phyloP scores from a whole-genome alignment of 2,329 filamentous ascomycete species.

The Ophiostoma perfectum region DNA sequence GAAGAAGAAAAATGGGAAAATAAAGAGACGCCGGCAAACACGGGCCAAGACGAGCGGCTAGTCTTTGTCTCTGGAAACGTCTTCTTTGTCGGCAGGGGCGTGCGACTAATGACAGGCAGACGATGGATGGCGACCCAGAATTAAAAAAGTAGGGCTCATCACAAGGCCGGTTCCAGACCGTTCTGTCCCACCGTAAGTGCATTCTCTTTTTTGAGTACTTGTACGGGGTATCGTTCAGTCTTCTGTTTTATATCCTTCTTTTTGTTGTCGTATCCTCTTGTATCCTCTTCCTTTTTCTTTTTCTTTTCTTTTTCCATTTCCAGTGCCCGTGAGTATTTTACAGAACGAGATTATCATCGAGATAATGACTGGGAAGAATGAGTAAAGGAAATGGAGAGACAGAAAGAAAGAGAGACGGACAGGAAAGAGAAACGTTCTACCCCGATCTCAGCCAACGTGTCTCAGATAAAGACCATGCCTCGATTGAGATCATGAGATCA shows the following conservation, averaged over 20 bases:
- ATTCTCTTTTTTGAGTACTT: background rate
- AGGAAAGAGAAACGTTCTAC: background rate
- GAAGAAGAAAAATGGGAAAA: too few species aligned
- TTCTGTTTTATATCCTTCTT: background rate
- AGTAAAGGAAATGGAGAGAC: background rate
- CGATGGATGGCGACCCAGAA: background rate
- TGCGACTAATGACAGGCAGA: background rate
- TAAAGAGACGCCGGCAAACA: background rate
- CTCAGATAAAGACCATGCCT: background rate
- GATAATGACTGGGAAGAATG: slow-evolving; percentile 13
- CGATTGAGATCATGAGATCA: background rate
- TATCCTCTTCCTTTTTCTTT: background rate
- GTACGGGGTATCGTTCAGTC: background rate
- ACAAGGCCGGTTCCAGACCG: slow-evolving; percentile 11
- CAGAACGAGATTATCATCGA: background rate
- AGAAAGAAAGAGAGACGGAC: background rate
- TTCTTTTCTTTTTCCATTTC: background rate
- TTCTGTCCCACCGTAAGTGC: slow-evolving; percentile 13
- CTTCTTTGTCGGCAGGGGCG: background rate
- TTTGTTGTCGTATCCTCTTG: background rate
- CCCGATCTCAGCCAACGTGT: background rate
- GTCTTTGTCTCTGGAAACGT: background rate
- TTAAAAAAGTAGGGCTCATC: slow-evolving; percentile 8
- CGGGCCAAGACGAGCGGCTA: background rate
- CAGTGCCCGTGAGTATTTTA: background rate